Evolutionary conservation across 139 green algal species (phyloP), one percentile per base, ranked within the genome.

Genomic region (Tetradesmus obliquus): DNA sequence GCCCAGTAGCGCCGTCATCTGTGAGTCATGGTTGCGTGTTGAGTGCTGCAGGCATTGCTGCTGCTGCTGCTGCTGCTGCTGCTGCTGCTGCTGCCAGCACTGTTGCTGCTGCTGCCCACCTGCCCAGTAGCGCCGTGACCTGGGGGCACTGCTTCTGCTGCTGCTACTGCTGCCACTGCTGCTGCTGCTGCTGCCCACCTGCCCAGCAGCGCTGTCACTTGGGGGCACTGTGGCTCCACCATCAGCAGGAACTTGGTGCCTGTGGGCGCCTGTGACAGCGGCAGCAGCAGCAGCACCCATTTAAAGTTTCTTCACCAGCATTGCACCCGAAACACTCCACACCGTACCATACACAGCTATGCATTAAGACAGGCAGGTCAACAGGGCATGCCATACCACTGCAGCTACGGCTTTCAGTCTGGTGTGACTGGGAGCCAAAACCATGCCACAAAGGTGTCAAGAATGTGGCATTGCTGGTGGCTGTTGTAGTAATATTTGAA

Each of bases 171-270:
- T 57, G 51, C 80, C 12, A 2, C 12, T 86, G 80, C 80, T 86
- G 32, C 19, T 66, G 80, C 45, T 45, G 32, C 17, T 24, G 20
- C 51, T 51, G 19, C 94, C 3, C 86, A 96, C 94, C 92, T 92
- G 55, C 93, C 90, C 66, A 99, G 88, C 24, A 98, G 91, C 5
- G 94, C 91, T 13, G 95, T 93, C 6, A 97, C 94, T 32, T 97
- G 95, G 15, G 94, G 94, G 32, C 96, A 96, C 13, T 95, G 93
- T 1, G 96, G 97, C 83, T 97, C 96, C 8, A 96, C 96, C 7
- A 99, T 86, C 85, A 98, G 79, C 79, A 99, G 93, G 84, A 99
- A 98, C 82, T 98, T 99, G 51, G 95, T 98, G 15, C 96, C 98
- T 10, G 98, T 99, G 19, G 96, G 91, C 0, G 95, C 97, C 76